Evolutionary conservation across 148 eudicot genomes (phyloP).

Genomic region (Fallopia convolvulus): DNA sequence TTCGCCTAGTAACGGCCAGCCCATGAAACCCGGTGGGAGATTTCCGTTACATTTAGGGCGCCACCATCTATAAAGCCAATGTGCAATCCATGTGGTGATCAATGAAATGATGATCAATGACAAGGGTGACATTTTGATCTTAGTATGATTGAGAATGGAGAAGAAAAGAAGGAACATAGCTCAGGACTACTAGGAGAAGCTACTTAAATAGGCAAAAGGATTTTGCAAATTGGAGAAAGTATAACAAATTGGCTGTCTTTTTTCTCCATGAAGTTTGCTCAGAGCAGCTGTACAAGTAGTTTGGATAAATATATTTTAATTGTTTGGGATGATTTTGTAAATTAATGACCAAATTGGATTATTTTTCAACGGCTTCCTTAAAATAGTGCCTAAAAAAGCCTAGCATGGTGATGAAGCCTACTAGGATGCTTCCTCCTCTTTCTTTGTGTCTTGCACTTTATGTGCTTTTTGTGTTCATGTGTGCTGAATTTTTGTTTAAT

Average conservation of each 20-base stretch:
- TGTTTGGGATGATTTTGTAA: constrained; percentile 26
- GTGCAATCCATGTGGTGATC: constrained; percentile 29
- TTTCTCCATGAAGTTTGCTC: constrained; percentile 34
- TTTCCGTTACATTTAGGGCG: constrained; percentile 68
- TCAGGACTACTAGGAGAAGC: constrained; percentile 30
- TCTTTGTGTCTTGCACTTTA: constrained; percentile 14
- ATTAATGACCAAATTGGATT: constrained; percentile 26
- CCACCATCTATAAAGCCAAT: constrained; percentile 67
- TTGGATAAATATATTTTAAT: constrained; percentile 36
- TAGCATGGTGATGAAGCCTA: constrained; percentile 59
- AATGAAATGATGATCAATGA: constrained; percentile 30
- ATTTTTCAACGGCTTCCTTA: constrained; percentile 43
- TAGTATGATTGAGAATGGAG: not conserved
- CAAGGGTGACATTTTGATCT: constrained; percentile 29
- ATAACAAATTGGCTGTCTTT: constrained; percentile 21
- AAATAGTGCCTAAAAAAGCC: constrained; percentile 32
- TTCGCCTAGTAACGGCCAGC: constrained; percentile 76
- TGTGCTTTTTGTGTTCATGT: constrained; percentile 11
- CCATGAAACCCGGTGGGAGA: constrained; percentile 88
- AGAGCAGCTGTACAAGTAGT: constrained; percentile 51
- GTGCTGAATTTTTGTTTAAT: constrained; percentile 7
- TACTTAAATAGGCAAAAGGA: constrained; percentile 54
- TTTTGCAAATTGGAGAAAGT: constrained; percentile 28
- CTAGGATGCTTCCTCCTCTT: constrained; percentile 51
- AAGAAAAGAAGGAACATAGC: constrained; percentile 42